Conservation (phyloP, 2,329 filamentous ascomycete genomes). For the Pseudogymnoascus sp. region DNA sequence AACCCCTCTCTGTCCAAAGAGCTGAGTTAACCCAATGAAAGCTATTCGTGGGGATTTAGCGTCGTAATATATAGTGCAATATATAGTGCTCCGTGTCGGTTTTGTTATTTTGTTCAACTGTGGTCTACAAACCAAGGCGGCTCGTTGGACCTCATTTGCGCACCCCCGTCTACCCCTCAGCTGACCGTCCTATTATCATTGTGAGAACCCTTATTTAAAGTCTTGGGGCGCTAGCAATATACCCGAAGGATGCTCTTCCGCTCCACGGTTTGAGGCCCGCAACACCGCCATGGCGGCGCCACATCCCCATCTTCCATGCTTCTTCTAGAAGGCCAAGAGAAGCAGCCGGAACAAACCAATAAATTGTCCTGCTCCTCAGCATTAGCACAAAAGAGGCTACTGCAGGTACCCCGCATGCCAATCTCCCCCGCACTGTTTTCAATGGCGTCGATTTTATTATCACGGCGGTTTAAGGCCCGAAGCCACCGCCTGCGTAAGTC, state of each 20-base stretch:
- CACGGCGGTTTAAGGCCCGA: constrained; percentile 7
- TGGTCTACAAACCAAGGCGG: not conserved
- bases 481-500: not conserved
- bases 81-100: not conserved
- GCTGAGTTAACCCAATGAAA: not conserved
- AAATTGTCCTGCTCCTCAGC: not conserved
- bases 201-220: not conserved
- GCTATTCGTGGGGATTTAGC: not conserved
- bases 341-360: not conserved
- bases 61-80: not conserved
- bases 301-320: not conserved
- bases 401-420: constrained; percentile 4
- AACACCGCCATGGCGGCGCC: not conserved
- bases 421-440: constrained; percentile 4
- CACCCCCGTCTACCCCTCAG: not conserved
- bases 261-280: not conserved
- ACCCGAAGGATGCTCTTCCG: not conserved
- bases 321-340: constrained; percentile 3
- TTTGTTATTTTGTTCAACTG: not conserved
- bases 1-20: not conserved
- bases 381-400: constrained; percentile 6
- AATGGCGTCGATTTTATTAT: constrained; percentile 1
- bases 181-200: not conserved
- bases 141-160: constrained; percentile 1
- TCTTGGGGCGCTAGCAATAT: not conserved